Conservation (phyloP, 1,139 yeast genomes). For the Barnettozyma hawaiiensis region DNA sequence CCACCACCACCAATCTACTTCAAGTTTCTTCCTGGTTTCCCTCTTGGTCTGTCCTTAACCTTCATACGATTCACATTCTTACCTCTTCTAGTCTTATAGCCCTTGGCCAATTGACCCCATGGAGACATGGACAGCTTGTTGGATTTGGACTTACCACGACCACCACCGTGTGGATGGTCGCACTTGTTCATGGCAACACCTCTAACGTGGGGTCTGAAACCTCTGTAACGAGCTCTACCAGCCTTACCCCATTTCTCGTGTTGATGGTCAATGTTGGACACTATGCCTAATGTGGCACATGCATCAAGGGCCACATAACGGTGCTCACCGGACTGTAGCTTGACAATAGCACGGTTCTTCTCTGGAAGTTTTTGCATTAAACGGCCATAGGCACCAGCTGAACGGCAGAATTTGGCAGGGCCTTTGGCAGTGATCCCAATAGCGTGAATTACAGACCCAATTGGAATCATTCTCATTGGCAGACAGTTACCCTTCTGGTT, state of each 20-base stretch:
- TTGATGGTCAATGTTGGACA: constrained; percentile 93
- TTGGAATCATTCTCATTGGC: constrained; percentile 87
- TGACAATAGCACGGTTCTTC: constrained; percentile 65
- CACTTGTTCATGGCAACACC: constrained; percentile 98
- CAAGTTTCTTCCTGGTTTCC: constrained; percentile 25
- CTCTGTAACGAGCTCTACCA: constrained; percentile 89
- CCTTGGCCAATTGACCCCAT: constrained; percentile 92
- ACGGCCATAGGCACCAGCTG: constrained; percentile 95
- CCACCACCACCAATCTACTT: constrained; percentile 1
- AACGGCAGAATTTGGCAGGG: constrained; percentile 85
- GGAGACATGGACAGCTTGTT: constrained; percentile 91
- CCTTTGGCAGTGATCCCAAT: constrained; percentile 74
- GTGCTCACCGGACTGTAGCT: constrained; percentile 88
- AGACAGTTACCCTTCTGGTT: constrained; percentile 93
- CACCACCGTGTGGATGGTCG: constrained; percentile 99
- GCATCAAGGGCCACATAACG: constrained; percentile 82
- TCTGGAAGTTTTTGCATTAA: constrained; percentile 75
- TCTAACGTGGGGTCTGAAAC: constrained; percentile 92
- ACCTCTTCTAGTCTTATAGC: constrained; percentile 91
- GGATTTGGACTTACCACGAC: constrained; percentile 98
- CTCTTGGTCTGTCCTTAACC: constrained; percentile 81
- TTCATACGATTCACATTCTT: constrained; percentile 76
- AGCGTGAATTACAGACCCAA: constrained; percentile 86
- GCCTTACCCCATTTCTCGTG: constrained; percentile 93
- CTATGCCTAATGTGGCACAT: constrained; percentile 92